A percentile compares a stretch with the other conserved stretches of the same genome.
phyloP scores from a whole-genome alignment of 2,329 filamentous ascomycete genomes.

The Metarhizium humberi region DNA sequence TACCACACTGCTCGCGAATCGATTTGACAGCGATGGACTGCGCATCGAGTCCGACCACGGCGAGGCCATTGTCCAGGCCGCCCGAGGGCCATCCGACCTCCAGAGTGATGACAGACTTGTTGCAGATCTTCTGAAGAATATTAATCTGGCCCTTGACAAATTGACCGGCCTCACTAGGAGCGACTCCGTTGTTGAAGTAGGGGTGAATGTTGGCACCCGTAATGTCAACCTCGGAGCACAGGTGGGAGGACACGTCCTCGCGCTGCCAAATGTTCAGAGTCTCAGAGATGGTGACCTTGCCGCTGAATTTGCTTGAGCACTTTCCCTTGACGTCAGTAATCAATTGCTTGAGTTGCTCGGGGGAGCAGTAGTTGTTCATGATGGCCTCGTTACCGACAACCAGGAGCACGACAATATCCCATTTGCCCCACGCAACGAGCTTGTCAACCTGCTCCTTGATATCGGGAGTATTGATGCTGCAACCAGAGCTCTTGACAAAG shows the following conservation, averaged over 20 bases:
- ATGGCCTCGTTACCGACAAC: conserved; percentile 89
- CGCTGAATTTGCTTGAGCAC: conserved; percentile 62
- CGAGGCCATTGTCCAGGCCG: conserved; percentile 62
- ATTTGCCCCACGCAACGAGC: conserved; percentile 65
- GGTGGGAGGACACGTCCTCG: conserved; percentile 40
- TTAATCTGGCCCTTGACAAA: conserved; percentile 70
- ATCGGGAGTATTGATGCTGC: conserved; percentile 46
- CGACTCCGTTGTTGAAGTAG: conserved; percentile 74
- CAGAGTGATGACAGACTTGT: conserved; percentile 68
- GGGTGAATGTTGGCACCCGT: conserved; percentile 83
- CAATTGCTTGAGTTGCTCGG: conserved; percentile 57
- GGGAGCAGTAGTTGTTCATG: conserved; percentile 61
- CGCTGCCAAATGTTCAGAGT: conserved; percentile 70
- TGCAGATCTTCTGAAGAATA: conserved; percentile 62
- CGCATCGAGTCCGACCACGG: conserved; percentile 55
- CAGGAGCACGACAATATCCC: conserved; percentile 67
- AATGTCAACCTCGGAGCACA: conserved; percentile 71
- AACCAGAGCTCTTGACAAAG: conserved; percentile 63
- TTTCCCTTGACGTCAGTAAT: conserved; percentile 56
- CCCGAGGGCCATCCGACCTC: conserved; percentile 83
- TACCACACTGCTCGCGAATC: conserved; percentile 58
- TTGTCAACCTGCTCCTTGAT: conserved; percentile 65
- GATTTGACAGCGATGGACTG: conserved; percentile 65
- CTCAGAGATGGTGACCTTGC: conserved; percentile 76
- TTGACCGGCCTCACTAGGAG: conserved; percentile 56